Conservation (phyloP, 108 stramenopile genomes). For the Poteriospumella lacustris region DNA sequence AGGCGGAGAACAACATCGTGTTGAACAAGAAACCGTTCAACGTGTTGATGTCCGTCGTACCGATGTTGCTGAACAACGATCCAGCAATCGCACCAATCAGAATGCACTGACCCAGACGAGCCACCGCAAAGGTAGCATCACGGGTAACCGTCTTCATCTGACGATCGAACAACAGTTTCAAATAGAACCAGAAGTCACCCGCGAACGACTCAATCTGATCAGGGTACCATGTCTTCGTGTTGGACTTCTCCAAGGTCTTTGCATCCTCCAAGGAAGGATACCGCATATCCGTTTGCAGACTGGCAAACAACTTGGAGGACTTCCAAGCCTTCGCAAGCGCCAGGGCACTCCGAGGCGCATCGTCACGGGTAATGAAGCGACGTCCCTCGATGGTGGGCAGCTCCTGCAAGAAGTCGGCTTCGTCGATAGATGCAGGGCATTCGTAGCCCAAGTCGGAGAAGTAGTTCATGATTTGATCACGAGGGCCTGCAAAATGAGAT, state of each 20-base stretch:
- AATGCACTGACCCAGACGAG: background rate
- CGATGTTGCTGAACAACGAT: background rate
- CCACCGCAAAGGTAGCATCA: background rate
- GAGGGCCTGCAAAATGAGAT: no score
- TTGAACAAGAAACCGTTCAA: background rate
- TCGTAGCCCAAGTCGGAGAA: constrained; percentile 62
- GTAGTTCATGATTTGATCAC: constrained; percentile 56
- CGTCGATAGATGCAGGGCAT: constrained; percentile 65
- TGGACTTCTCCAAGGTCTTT: background rate
- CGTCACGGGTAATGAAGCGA: background rate
- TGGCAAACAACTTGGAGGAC: background rate
- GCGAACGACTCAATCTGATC: background rate
- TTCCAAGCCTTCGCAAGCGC: background rate
- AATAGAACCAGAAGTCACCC: background rate
- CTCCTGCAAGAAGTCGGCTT: constrained; percentile 63
- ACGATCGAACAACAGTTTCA: background rate
- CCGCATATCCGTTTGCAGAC: background rate
- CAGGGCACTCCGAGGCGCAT: background rate
- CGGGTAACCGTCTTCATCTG: background rate
- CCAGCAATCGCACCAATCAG: constrained; percentile 15
- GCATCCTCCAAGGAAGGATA: background rate
- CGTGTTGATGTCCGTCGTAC: background rate
- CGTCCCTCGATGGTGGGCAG: constrained; percentile 23
- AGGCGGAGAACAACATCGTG: constrained; percentile 47
- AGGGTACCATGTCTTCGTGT: background rate